Conservation (phyloP, 164 flowering plant species). For the Tetrastigma voinierianum region DNA sequence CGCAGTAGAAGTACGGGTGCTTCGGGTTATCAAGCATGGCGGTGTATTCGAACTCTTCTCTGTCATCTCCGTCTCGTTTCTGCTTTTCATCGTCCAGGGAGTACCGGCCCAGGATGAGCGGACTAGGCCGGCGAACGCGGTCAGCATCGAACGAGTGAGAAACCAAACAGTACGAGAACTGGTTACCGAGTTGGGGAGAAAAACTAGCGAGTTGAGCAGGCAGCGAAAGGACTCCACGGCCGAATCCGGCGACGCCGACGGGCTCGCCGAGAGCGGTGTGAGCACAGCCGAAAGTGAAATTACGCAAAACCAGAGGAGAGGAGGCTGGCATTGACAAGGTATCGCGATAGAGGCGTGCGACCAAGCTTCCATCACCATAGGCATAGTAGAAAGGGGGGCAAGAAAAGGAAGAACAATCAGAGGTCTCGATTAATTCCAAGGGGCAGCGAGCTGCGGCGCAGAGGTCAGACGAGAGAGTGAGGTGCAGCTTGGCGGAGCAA, state of each 20-base stretch:
- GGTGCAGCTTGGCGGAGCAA: conserved; percentile 72
- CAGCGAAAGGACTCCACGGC: conserved; percentile 75
- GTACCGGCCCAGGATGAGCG: conserved; percentile 75
- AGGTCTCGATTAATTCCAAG: conserved; percentile 57
- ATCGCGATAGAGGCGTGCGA: conserved; percentile 53
- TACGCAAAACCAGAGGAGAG: conserved; percentile 31
- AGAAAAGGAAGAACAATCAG: conserved; percentile 47
- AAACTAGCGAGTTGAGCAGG: conserved; percentile 70
- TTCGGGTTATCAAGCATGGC: conserved; percentile 76
- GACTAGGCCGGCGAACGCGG: conserved; percentile 60
- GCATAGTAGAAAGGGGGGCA: conserved; percentile 90
- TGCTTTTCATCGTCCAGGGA: conserved; percentile 15
- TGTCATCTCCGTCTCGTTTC: conserved; percentile 3
- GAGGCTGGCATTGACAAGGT: conserved; percentile 33
- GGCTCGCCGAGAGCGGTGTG: conserved; percentile 81
- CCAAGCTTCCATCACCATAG: conserved; percentile 83
- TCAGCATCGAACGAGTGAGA: conserved; percentile 66
- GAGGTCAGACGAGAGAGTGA: conserved; percentile 67
- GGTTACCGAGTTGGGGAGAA: conserved; percentile 65
- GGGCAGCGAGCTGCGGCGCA: conserved; percentile 79
- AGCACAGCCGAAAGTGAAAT: conserved; percentile 90
- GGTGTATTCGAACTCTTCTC: conserved; percentile 48
- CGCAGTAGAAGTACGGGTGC: conserved; percentile 77
- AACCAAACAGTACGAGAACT: conserved; percentile 82
- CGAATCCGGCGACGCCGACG: conserved; percentile 93